phyloP scores from a whole-genome alignment of 257 asterid genomes.

The Solanum clarkiae region DNA sequence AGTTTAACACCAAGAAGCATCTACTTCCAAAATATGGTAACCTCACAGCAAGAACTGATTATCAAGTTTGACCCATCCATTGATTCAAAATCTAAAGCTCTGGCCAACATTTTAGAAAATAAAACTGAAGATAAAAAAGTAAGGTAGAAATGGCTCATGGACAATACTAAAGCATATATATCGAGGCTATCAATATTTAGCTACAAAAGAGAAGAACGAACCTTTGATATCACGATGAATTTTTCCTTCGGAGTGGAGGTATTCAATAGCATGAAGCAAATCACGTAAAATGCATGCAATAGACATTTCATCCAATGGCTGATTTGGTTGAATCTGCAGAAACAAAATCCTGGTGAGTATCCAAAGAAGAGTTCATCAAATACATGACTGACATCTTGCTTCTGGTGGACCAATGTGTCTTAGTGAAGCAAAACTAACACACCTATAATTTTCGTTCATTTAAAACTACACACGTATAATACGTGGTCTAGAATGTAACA shows the following conservation, averaged over 20 bases:
- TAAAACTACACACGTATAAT: neutral
- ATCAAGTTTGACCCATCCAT: neutral
- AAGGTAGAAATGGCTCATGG: neutral
- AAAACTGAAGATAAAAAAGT: neutral
- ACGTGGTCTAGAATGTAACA: neutral
- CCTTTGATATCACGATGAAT: slow-evolving; percentile 99
- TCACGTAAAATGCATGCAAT: slow-evolving; percentile 92
- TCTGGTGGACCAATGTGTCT: neutral
- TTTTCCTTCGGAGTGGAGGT: slow-evolving; percentile 96
- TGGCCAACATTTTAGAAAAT: neutral
- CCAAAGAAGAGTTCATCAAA: neutral
- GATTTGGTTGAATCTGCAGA: slow-evolving; percentile 89
- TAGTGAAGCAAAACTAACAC: neutral
- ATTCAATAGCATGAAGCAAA: slow-evolving; percentile 90
- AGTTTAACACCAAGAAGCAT: neutral
- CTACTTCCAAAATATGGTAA: neutral
- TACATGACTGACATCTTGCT: neutral
- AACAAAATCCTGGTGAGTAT: slow-evolving; percentile 5
- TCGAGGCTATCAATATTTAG: neutral
- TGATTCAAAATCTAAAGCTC: neutral
- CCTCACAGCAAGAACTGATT: neutral
- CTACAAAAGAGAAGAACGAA: slow-evolving; percentile 9
- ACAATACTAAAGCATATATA: neutral
- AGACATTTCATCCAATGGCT: slow-evolving; percentile 91
- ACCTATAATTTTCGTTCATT: neutral